A percentile compares a stretch with the other conserved stretches of the same genome.
These are phyloP conservation scores for Melaleuca alternifolia DNA, from an alignment of 345 rosid genomes.

Conservation along the genomic window DNA sequence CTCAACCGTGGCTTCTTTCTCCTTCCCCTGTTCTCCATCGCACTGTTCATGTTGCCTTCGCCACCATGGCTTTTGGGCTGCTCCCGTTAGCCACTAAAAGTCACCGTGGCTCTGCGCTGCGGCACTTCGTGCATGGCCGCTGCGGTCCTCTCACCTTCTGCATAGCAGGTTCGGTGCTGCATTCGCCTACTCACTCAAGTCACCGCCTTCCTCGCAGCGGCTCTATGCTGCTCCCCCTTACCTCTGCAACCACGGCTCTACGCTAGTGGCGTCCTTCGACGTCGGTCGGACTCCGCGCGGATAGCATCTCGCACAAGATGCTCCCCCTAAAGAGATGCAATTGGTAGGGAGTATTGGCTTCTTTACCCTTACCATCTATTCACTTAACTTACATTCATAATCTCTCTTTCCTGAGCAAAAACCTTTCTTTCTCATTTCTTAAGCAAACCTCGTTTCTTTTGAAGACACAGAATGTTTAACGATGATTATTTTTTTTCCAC, in stretches of 20 bases:
- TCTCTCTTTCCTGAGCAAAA: neutral
- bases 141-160: neutral
- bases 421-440: neutral
- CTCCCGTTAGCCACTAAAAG: neutral
- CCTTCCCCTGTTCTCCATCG: neutral
- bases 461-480: neutral
- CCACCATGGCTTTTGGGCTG: neutral
- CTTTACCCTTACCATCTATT: neutral
- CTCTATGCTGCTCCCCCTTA: neutral
- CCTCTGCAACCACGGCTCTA: too few species aligned
- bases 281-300: fast-evolving
- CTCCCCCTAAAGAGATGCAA: neutral
- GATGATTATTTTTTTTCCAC: neutral
- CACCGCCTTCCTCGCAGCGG: neutral
- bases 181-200: neutral
- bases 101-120: neutral
- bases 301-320: neutral
- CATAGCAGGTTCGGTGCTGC: neutral
- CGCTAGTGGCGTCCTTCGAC: too few species aligned
- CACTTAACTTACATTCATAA: fast-evolving
- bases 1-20: too few species aligned
- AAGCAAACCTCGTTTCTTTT: neutral
- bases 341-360: neutral
- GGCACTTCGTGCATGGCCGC: neutral
- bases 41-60: neutral